Conservation (phyloP, 345 rosid genomes). For the Populus simonii region DNA sequence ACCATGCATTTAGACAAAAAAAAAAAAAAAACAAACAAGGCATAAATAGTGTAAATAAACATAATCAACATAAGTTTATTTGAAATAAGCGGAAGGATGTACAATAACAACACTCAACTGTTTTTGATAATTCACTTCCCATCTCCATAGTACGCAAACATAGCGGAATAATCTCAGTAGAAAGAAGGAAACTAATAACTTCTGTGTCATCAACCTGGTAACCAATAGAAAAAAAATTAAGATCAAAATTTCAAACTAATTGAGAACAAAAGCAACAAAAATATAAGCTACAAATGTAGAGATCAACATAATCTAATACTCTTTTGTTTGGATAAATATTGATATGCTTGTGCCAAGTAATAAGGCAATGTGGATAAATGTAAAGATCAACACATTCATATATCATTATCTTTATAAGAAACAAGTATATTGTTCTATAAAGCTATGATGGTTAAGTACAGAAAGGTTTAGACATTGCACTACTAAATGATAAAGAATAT, state of each 20-base stretch:
- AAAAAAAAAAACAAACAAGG: not conserved
- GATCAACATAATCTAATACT: not conserved
- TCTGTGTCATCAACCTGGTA: conserved; percentile 93
- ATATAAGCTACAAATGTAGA: not conserved
- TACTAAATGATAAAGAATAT: not conserved
- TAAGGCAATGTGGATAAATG: not conserved
- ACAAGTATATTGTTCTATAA: not conserved
- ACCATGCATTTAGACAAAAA: too few relatives aligned
- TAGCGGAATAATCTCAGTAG: conserved; percentile 88
- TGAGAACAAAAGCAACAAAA: not conserved
- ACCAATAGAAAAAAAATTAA: not conserved
- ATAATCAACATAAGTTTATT: not conserved
- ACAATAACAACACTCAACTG: conserved; percentile 53
- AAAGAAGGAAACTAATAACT: conserved; percentile 94
- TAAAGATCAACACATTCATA: not conserved
- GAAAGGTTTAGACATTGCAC: not conserved
- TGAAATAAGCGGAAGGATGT: not conserved
- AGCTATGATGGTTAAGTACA: not conserved
- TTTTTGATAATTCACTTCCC: conserved; percentile 98
- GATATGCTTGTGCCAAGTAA: not conserved
- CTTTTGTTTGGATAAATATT: not conserved
- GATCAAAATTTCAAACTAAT: not conserved
- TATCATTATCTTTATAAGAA: not conserved
- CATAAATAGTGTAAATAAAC: not conserved
- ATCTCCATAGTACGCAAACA: conserved; percentile 98